Evolutionary conservation across 139 green algal genomes (phyloP).

Genomic region (Chlamydomonas asymmetrica): DNA sequence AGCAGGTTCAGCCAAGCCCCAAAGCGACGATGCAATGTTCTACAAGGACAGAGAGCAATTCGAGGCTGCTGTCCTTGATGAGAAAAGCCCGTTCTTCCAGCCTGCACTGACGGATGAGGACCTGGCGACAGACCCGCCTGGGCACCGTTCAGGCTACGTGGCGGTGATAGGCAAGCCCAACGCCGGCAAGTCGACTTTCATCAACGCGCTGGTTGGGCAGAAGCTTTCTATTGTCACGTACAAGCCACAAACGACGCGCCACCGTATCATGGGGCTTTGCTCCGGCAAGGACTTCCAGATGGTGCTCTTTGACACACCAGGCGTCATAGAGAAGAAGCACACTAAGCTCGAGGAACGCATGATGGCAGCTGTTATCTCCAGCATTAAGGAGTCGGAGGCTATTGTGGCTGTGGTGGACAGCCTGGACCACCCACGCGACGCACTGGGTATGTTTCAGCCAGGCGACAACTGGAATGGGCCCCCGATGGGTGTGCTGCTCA

Average conservation of each 20-base stretch:
- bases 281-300: slow-evolving; percentile 75
- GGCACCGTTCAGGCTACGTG: slow-evolving; percentile 77
- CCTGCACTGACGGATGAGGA: slow-evolving; percentile 61
- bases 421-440: slow-evolving; percentile 45
- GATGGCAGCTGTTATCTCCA: slow-evolving; percentile 82
- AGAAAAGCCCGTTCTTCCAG: slow-evolving; percentile 44
- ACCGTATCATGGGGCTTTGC: slow-evolving; percentile 88
- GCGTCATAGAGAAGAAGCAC: slow-evolving; percentile 73
- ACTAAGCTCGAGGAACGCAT: slow-evolving; percentile 92
- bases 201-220: slow-evolving; percentile 92
- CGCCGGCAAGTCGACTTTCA: slow-evolving; percentile 88
- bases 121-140: slow-evolving; percentile 54
- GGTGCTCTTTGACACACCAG: slow-evolving; percentile 94
- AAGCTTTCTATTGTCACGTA: slow-evolving; percentile 93
- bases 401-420: slow-evolving; percentile 84
- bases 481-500: slow-evolving; percentile 81
- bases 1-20: neutral
- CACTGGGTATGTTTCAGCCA: slow-evolving; percentile 76
- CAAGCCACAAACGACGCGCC: slow-evolving; percentile 95
- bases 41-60: slow-evolving; percentile 1
- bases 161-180: slow-evolving; percentile 83
- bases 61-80: slow-evolving; percentile 5
- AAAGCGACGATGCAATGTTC: neutral
- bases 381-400: slow-evolving; percentile 67
- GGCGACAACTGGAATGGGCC: slow-evolving; percentile 56